phyloP scores from a whole-genome alignment of 1,139 yeast genomes.

The Yamadazyma atlantica region DNA sequence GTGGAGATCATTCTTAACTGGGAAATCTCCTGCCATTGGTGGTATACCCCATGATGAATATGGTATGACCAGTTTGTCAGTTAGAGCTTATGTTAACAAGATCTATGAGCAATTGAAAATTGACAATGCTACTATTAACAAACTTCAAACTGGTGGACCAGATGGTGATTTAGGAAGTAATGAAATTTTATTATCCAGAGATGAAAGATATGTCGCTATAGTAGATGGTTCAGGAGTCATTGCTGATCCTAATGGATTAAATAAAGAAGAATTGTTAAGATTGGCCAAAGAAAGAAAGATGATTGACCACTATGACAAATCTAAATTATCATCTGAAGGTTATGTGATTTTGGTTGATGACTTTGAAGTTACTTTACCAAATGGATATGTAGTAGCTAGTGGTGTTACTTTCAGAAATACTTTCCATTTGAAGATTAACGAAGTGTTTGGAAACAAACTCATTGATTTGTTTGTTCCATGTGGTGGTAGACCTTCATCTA shows the following conservation, averaged over 20 bases:
- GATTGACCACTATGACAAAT: conserved; percentile 67
- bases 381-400: conserved; percentile 70
- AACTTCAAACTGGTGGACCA: conserved; percentile 98
- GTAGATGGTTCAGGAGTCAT: conserved; percentile 97
- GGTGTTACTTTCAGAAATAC: conserved; percentile 93
- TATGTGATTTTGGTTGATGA: conserved; percentile 87
- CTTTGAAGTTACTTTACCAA: conserved; percentile 73
- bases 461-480: conserved; percentile 92
- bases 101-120: conserved; percentile 76
- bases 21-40: conserved; percentile 88
- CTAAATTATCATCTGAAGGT: conserved; percentile 71
- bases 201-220: conserved; percentile 81
- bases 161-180: conserved; percentile 98
- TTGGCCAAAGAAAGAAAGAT: conserved; percentile 78
- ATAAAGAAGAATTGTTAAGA: conserved; percentile 73
- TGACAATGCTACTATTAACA: conserved; percentile 58
- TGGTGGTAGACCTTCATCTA: conserved; percentile 98
- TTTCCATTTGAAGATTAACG: conserved; percentile 76
- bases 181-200: conserved; percentile 81
- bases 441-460: conserved; percentile 58
- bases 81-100: conserved; percentile 87
- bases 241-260: conserved; percentile 87
- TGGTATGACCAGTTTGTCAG: conserved; percentile 97
- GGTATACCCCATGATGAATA: conserved; percentile 98
- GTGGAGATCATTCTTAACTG: conserved; percentile 99